Conservation (phyloP, 1,139 yeast species). For the Geotrichum reessii region DNA sequence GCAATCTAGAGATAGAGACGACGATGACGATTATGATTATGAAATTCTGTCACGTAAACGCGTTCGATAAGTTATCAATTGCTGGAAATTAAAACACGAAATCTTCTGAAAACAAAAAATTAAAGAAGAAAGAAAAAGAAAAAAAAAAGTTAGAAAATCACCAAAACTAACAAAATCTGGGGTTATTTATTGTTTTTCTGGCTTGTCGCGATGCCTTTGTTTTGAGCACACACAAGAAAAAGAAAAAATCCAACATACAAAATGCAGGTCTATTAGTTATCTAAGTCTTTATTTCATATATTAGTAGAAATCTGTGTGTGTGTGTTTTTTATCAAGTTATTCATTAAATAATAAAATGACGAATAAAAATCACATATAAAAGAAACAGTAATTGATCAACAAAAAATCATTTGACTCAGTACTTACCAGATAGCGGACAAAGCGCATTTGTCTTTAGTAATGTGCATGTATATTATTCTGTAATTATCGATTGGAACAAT, state of each 20-base stretch:
- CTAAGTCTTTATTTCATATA: no score
- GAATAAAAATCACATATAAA: no score
- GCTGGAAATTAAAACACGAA: not conserved
- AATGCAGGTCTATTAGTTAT: no score
- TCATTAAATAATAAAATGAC: no score
- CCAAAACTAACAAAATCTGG: not conserved
- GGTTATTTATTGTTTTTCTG: not conserved
- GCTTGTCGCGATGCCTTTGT: not conserved
- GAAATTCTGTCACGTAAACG: not conserved
- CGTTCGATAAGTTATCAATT: not conserved
- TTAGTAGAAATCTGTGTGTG: not conserved
- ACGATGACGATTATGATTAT: not conserved
- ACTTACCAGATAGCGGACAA: no score
- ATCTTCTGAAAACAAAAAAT: not conserved
- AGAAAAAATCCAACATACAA: not conserved
- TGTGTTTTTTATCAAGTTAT: no score
- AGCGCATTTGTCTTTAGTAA: no score
- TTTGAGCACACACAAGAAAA: not conserved
- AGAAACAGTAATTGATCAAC: no score
- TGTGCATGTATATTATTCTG: no score
- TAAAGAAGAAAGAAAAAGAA: no score
- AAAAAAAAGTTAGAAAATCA: not conserved
- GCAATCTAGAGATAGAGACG: constrained; percentile 1
- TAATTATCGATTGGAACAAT: no score
- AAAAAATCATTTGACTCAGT: no score